Evolutionary conservation across 2,329 filamentous ascomycete species (phyloP), one percentile per base, ranked within the genome.

Genomic region (Cercospora sp.): DNA sequence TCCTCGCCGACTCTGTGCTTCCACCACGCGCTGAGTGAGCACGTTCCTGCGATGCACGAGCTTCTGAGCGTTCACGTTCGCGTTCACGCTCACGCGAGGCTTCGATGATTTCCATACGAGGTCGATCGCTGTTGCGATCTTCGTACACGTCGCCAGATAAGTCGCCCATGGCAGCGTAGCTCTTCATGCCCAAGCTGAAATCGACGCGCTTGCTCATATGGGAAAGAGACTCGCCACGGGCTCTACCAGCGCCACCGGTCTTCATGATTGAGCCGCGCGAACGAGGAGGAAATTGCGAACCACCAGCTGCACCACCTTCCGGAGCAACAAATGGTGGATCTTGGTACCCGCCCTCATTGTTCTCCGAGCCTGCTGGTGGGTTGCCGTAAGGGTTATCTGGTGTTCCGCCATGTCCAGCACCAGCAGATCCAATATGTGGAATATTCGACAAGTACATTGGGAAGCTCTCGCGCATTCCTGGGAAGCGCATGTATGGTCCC

Each of bases 401-500:
- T 60, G 79, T 78, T 7, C 80, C 80, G 63, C 79, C 80, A 66
- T 80, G 76, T 12, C 81, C 81, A 42, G 78, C 76, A 28, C 79
- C 80, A 51, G 81, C 78, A 13, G 80, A 80, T 63, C 79, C 79
- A 60, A 78, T 76, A 65, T 84, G 83, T 62, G 82, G 82, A 9
- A 83, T 76, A 70, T 87, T 83, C 71, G 85, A 82, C 64, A 90
- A 77, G 73, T 89, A 92, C 71, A 92, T 84, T 0, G 91, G 91
- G 77, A 88, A 88, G 59, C 88, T 87, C 67, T 87, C 82, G 73
- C 87, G 88, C 68, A 89, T 87, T 68, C 91, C 90, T 63, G 90
- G 89, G 80, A 86, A 87, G 75, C 90, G 89, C 82, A 90, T 88
- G 74, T 89, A 87, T 53, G 93, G 93, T 64, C 91, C 91, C 83